Base-by-base conservation (phyloP, 169 alveolate genomes). In the Eimeria falciformis region DNA sequence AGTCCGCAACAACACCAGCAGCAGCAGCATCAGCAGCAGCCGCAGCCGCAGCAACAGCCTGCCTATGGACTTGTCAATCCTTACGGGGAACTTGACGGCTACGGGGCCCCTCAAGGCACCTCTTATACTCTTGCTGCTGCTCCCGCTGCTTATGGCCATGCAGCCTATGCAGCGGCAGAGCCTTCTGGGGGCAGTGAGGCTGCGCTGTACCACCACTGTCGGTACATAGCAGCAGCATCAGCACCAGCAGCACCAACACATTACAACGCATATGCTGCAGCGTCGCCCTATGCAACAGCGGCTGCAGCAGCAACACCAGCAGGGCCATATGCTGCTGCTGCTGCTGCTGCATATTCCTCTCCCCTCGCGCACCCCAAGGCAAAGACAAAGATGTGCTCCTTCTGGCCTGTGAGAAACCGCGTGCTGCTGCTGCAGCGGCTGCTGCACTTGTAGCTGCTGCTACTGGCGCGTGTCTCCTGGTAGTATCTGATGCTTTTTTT, bases 311-410 rank as follows among this genome's bases (percentile, higher is more conserved):
- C 62, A 14, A 14, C 73, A 62, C 37, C 73, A 62, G 73, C 73
- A 62, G 73, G 73, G 37, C 73, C 73, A 18, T 62, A 62, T 62
- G 73, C 73, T 7, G 73, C 73, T 18, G 73, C 73, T 18, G 73
- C 73, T 62, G 73, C 73, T 62, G 73, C 73, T 62, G 73, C 73
- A 7, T 62, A 62, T n/a, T 7, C 17, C 73, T 62, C 73, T n/a
- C 73, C 73, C 1, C 73, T 62, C 12, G 73, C 73, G 33, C 73
- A 62, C 29, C 73, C 73, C 37, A 62, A 62, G 73, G 73, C 73
- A 12, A 62, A 62, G 25, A 62, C 73, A 12, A 62, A 62, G 25
- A 62, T 62, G 73, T 62, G 73, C 73, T 18, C 73, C 5, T 62
- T 62, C 73, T 62, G 73, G 73, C 73, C 73, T 14, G 73, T 62